Base-by-base conservation (phyloP, 164 flowering plant species). In the Echeveria elegans region DNA sequence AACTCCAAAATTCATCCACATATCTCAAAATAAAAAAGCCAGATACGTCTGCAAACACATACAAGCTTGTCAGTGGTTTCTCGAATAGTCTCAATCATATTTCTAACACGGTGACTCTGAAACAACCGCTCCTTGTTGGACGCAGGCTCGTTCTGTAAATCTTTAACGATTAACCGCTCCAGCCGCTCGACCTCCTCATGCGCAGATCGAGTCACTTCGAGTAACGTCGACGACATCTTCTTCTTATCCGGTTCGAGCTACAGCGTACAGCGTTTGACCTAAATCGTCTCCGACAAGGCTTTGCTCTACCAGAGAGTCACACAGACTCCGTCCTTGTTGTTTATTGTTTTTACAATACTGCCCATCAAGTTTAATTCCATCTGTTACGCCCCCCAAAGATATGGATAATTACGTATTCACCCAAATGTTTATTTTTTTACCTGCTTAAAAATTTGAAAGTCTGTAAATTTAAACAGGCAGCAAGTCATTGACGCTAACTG, bases 181-280 rank as follows among this genome's bases (percentile, higher is more conserved):
- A 88, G 73, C 66, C 97, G 81, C 84, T 95, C 99, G 48, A 88
- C 87, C 53, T 95, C 97, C 80, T 95, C 99, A 82, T 95, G 98
- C 11, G 81, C 73, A 19, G 92, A 81, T 15, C 99, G 84, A 7
- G 98, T 88, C 75, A 84, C 84, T 78, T 92, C 99, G 50, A 95
- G 79, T n/a, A 92, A 78, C 18, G 97, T 95, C 77, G 98, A 92
- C 70, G 99, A 92, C 99, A 95, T 89, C 72, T 72, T n/a, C n/a
- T 38, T 43, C 47, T 43, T 74, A 56, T 26, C 50, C 34, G 23
- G 61, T 26, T 29, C 7, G 61, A 28, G n/a, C 32, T 56, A 19
- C 31, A 1, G n/a, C n/a, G n/a, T n/a, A n/a, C n/a, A n/a, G 31
- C 31, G 60, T 26, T 56, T 56, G 30, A 56, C 61, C 61, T 28